phyloP scores from a whole-genome alignment of 805 yeast genomes.

The Starmerella apis region DNA sequence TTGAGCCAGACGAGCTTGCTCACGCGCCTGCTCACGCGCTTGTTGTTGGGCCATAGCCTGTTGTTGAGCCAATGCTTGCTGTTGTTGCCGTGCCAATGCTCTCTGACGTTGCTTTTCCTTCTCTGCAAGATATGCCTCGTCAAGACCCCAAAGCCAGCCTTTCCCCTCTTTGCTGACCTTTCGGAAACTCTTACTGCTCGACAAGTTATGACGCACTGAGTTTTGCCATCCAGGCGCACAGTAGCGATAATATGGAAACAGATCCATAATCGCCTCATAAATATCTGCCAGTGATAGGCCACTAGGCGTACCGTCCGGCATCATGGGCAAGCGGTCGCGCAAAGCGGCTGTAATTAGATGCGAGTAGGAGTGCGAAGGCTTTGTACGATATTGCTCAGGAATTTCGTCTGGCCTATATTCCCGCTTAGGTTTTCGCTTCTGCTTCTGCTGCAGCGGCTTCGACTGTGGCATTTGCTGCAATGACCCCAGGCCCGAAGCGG shows the following conservation, averaged over 20 bases:
- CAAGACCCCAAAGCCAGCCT: conserved; percentile 92
- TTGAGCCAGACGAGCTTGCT: conserved; percentile 22
- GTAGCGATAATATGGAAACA: conserved; percentile 83
- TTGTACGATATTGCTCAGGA: conserved; percentile 74
- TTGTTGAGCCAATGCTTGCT: conserved; percentile 28
- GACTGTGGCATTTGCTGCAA: conserved; percentile 12
- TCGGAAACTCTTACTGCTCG: conserved; percentile 73
- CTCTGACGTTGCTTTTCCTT: conserved; percentile 64
- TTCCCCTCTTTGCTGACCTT: conserved; percentile 79
- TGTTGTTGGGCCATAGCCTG: conserved; percentile 28
- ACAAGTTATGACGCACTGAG: conserved; percentile 79
- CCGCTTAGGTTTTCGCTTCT: conserved; percentile 37
- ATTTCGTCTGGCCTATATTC: conserved; percentile 71
- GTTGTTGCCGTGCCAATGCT: conserved; percentile 25
- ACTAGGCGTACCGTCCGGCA: conserved; percentile 33
- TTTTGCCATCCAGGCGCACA: conserved; percentile 98
- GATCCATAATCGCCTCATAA: conserved; percentile 71
- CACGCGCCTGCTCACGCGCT: conserved; percentile 25
- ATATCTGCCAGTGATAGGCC: conserved; percentile 81
- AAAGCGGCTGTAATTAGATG: conserved; percentile 71
- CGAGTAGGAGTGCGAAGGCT: conserved; percentile 75
- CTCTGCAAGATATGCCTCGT: conserved; percentile 73
- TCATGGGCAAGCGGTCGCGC: conserved; percentile 45
- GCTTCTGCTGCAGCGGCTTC: conserved; percentile 2
- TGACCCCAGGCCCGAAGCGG: conserved; percentile 19